Base-by-base conservation (phyloP, 163 green algal species). In the Chlorella variabilis region DNA sequence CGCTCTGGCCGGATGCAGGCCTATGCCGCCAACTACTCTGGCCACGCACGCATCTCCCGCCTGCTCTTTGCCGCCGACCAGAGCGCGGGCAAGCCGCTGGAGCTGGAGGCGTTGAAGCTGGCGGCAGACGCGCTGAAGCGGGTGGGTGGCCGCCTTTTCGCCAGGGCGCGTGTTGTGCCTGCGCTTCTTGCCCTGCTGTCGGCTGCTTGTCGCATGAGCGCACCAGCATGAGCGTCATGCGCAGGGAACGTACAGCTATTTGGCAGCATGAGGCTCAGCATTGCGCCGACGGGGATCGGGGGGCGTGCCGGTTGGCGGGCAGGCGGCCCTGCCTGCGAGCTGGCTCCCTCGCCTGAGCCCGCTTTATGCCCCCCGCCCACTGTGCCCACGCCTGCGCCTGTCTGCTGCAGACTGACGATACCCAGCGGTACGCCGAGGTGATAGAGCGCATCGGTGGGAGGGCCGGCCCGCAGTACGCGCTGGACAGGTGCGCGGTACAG, bases 31-130 rank as follows among this genome's bases (percentile, higher is more conserved):
- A 91, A 90, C 66, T 98, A 98, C 83, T 92, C 77, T 9, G 90
- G 88, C 1, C 93, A 97, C 65, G 92, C 89, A 0, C 96, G 93
- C 66, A 88, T 97, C 6, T 79, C 92, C 54, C 86, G 95, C 48
- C 87, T 98, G 13, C 33, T 96, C 7, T 98, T 97, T 84, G 93
- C 97, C 13, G 92, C 95, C 2, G 87, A 96, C 15, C 83, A 86
- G 33, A 89, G 75, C 38, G 11, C 25, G 18, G 89, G 88, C 58
- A 89, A 79, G 27, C 82, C 85, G 4, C 70, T 96, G 31, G 92
- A 96, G 83, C 83, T 96, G 1, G 92, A 98, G 45, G 94, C 95
- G 0, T 68, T 98, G 2, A 87, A 90, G 11, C 83, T 98, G 59
- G 93, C 92, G 8, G 86, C 89, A 15, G 91, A 95, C 58, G 90